Base-by-base conservation (phyloP, 176 grass and related monocot genomes). In the Avena eriantha region DNA sequence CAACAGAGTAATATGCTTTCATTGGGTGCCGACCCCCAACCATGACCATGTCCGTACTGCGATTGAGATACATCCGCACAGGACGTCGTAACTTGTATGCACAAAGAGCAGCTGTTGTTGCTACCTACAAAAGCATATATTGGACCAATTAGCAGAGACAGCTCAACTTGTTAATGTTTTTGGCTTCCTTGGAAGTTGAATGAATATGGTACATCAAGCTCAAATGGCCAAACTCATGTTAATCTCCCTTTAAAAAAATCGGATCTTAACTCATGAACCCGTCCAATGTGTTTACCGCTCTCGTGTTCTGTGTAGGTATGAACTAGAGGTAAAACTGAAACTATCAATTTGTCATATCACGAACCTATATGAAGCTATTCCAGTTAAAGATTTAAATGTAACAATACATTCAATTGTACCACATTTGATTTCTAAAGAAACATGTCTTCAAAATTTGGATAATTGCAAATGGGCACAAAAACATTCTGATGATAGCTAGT, bases 41-140 rank as follows among this genome's bases (percentile, higher is more conserved):
- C 77, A 92, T 92, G 79, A 97, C 64, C 95, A 97, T 97, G 70
- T 94, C 95, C 0, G 92, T 97, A 56, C 89, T 87, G 57, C 88
- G 90, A 81, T 94, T 86, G 84, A 94, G 79, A 69, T 97, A 97
- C 86, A 94, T 94, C 58, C 92, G 65, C 57, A 97, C 90, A 23
- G 95, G 92, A 18, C 88, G 86, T 1, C 26, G 72, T 67, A 97
- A 76, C 51, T 91, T 94, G 90, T 91, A 83, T 15, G 92, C 95
- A 49, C 86, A 91, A 73, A 94, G 70, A 15, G 95, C 92, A 65
- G 88, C 91, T 60, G 95, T 92, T 9, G 86, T 92, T 33, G 95
- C 90, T 79, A 97, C 59, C 90, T 94, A 21, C 58, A 47, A 74
- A 59, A 81, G 19, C 24, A 89, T 76, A 78, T 36, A 75, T 7